Conservation (phyloP, 2,329 filamentous ascomycete genomes). For the Alternaria solani region DNA sequence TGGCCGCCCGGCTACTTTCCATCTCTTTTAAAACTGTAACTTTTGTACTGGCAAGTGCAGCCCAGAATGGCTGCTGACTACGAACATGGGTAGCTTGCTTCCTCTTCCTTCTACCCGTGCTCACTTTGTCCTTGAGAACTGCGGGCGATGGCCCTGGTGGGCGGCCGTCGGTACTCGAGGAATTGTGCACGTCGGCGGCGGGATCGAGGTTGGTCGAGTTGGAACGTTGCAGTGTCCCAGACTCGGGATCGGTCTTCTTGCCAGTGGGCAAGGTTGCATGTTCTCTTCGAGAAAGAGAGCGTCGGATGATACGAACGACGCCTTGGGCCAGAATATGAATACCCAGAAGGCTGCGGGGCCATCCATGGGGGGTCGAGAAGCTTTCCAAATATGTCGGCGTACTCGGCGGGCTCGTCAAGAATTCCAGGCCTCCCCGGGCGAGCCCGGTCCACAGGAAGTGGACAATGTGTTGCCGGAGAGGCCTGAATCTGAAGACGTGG, state of each 20-base stretch:
- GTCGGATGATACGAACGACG: constrained; percentile 72
- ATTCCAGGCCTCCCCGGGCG: constrained; percentile 52
- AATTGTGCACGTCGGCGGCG: constrained; percentile 60
- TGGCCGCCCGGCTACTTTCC: constrained; percentile 76
- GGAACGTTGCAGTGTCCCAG: constrained; percentile 52
- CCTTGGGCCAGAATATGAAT: constrained; percentile 80
- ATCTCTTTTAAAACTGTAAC: constrained; percentile 89
- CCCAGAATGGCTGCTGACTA: constrained; percentile 92
- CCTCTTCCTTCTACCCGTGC: constrained; percentile 81
- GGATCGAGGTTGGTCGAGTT: constrained; percentile 49
- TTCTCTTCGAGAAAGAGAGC: constrained; percentile 51
- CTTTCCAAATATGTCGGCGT: constrained; percentile 45
- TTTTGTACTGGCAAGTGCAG: constrained; percentile 92
- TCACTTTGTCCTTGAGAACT: constrained; percentile 64
- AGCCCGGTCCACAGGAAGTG: constrained; percentile 51
- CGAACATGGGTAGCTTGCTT: constrained; percentile 92
- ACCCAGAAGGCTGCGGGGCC: constrained; percentile 73
- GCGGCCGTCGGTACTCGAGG: constrained; percentile 57
- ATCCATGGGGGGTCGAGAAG: constrained; percentile 63
- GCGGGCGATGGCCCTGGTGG: constrained; percentile 61
- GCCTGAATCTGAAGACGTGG: constrained; percentile 63
- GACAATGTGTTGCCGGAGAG: constrained; percentile 53
- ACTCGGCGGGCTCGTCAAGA: constrained; percentile 50
- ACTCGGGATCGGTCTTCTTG: constrained; percentile 67
- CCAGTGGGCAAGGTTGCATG: constrained; percentile 44